Percentiles rank a stretch among this genome's conserved stretches.
Conservation (phyloP, 164 flowering plant species). For the Euptelea pleiosperma region DNA sequence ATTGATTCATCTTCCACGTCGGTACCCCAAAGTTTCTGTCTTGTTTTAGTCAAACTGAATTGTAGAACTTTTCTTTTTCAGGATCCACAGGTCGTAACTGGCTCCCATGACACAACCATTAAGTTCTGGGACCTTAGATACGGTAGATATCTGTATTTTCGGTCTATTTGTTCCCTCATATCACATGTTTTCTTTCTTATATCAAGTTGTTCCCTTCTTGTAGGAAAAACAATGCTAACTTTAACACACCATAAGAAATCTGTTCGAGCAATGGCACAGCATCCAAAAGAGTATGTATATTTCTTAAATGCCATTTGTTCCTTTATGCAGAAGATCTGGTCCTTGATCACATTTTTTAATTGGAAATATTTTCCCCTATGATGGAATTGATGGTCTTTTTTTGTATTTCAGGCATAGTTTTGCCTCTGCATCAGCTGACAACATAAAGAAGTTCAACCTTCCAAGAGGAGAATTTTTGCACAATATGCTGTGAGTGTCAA, state of each 20-base stretch:
- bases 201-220: slow-evolving; percentile 12
- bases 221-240: slow-evolving; percentile 88
- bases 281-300: slow-evolving; percentile 90
- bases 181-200: neutral
- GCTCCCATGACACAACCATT: slow-evolving; percentile 92
- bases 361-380: neutral
- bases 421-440: slow-evolving; percentile 99
- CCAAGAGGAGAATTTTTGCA: slow-evolving; percentile 95
- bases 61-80: slow-evolving; percentile 33
- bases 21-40: too few species aligned
- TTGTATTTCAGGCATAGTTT: slow-evolving; percentile 60
- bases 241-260: slow-evolving; percentile 99
- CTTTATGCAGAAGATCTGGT: neutral
- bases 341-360: neutral
- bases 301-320: slow-evolving; percentile 3
- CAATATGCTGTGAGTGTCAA: slow-evolving; percentile 94
- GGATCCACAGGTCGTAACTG: slow-evolving; percentile 99
- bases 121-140: slow-evolving; percentile 98
- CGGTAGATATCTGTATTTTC: slow-evolving; percentile 40
- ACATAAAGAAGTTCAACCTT: slow-evolving; percentile 90
- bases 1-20: too few species aligned
- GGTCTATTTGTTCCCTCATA: neutral
- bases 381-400: neutral
- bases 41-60: too few species aligned
- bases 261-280: slow-evolving; percentile 93